Evolutionary conservation across 495 filamentous ascomycete genomes (phyloP), one percentile per base, ranked within the genome.

Genomic region (Annulohypoxylon bovei): DNA sequence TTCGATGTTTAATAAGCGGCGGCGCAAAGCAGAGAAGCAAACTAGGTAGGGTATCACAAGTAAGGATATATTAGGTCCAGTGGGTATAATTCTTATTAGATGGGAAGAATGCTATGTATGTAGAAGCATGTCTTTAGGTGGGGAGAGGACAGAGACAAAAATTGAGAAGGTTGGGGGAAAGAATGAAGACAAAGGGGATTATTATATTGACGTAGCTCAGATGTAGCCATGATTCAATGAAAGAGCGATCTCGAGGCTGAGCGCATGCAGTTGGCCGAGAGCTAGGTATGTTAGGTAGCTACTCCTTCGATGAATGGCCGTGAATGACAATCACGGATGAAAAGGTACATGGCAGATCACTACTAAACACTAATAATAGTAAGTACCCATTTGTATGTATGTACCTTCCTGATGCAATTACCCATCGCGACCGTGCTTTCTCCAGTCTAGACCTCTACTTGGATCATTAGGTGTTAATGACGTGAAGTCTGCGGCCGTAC

Each of bases 201-300:
- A 64, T 61, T 72, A 61, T 47, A 55, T 67, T 72, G 63, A 72
- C 69, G 69, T 72, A 72, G 57, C 23, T 58, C 4, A 46, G 52
- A 67, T 63, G 62, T 63, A 59, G 62, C 57, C 57, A 71, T 71
- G 68, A 71, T 66, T 49, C 42, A 71, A 71, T 62, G 27, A 66
- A 42, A 62, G 60, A 20, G 16, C 30, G 49, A 49, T 42, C 30
- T 40, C 28, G 44, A 60, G 55, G 39, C 14, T 59, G 58, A 67
- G 69, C 59, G 69, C 39, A 72, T 67, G 69, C 69, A 72, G 63
- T 56, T 59, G 23, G 44, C 47, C 63, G 52, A 20, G 47, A 46
- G 37, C 33, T 37, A 37, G 33, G 33, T 12, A 14, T 6, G 22
- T 12, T 25, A 52, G 27, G 32, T 42, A 35, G 28, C 18, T 35